Evolutionary conservation across 2,329 filamentous ascomycete genomes (phyloP).

Genomic region (Penicillium hordei): DNA sequence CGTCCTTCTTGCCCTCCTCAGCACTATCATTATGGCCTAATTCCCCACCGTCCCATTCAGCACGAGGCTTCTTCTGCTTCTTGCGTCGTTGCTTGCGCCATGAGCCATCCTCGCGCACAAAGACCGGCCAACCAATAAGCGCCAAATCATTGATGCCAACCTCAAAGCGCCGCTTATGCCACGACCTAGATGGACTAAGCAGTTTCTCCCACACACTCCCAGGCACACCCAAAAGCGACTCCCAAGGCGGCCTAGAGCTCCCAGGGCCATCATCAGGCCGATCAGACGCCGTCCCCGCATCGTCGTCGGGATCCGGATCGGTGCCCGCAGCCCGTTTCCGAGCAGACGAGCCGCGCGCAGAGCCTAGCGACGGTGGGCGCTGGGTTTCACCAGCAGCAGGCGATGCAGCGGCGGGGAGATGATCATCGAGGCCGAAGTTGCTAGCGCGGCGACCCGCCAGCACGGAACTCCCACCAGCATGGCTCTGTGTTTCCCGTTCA

Average conservation of each 20-base stretch:
- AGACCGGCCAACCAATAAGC: conserved; percentile 80
- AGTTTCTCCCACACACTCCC: conserved; percentile 79
- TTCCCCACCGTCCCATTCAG: conserved; percentile 34
- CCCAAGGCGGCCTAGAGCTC: conserved; percentile 38
- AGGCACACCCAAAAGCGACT: conserved; percentile 70
- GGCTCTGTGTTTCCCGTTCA: conserved; percentile 22
- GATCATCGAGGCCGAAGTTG: conserved; percentile 37
- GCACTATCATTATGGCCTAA: conserved; percentile 39
- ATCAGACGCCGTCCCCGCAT: conserved; percentile 31
- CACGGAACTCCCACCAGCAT: conserved; percentile 26
- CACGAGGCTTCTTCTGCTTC: conserved; percentile 39
- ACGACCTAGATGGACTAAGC: conserved; percentile 70
- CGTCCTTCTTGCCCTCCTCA: conserved; percentile 37
- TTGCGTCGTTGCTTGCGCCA: conserved; percentile 68
- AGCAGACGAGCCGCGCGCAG: conserved; percentile 28
- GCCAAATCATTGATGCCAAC: conserved; percentile 75
- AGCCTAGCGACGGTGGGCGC: conserved; percentile 37
- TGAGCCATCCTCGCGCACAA: conserved; percentile 72
- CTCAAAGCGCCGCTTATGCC: conserved; percentile 80
- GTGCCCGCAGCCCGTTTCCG: conserved; percentile 32
- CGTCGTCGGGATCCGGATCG: conserved; percentile 37
- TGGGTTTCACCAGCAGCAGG: conserved; percentile 31
- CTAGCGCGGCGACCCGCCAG: conserved; percentile 30
- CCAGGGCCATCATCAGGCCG: conserved; percentile 28
- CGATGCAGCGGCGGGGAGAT: conserved; percentile 27